Conservation (phyloP, 768 basidiomycete genomes). For the Kwoniella dejecticola region DNA sequence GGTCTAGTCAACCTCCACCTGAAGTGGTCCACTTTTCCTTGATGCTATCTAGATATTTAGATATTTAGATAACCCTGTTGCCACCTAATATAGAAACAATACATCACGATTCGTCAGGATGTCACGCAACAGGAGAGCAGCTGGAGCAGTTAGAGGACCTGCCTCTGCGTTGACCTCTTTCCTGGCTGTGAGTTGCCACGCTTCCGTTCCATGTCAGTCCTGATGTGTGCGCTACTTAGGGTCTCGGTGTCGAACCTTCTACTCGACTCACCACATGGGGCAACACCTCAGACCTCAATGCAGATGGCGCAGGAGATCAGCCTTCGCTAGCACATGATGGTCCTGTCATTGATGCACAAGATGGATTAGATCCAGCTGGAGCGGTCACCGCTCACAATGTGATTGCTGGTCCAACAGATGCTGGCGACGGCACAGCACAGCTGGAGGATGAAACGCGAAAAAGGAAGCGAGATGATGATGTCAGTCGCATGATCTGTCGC, state of each 20-base stretch:
- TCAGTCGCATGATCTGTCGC: no score
- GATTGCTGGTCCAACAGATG: slow-evolving; percentile 41
- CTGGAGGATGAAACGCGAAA: slow-evolving; percentile 9
- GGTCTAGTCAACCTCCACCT: slow-evolving; percentile 15
- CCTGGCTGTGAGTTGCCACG: slow-evolving; percentile 44
- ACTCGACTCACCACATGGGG: slow-evolving; percentile 43
- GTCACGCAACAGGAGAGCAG: slow-evolving; percentile 31
- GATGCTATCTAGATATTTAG: no score
- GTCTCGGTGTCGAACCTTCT: slow-evolving; percentile 49
- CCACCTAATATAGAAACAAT: not conserved
- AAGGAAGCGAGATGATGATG: slow-evolving; percentile 7
- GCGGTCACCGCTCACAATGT: slow-evolving; percentile 46
- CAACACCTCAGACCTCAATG: slow-evolving; percentile 29
- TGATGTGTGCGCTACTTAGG: slow-evolving; percentile 26
- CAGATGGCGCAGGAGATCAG: slow-evolving; percentile 14
- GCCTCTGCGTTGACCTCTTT: slow-evolving; percentile 54
- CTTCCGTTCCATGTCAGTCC: not conserved
- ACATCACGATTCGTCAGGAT: slow-evolving; percentile 12
- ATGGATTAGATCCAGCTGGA: slow-evolving; percentile 41
- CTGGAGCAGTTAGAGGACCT: slow-evolving; percentile 50
- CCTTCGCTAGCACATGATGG: slow-evolving; percentile 33
- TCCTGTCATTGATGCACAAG: slow-evolving; percentile 13
- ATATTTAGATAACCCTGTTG: no score
- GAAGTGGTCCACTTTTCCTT: slow-evolving; percentile 3
- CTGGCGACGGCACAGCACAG: slow-evolving; percentile 39